phyloP scores from a whole-genome alignment of 2,329 filamentous ascomycete species.

The Curvularia lunata region DNA sequence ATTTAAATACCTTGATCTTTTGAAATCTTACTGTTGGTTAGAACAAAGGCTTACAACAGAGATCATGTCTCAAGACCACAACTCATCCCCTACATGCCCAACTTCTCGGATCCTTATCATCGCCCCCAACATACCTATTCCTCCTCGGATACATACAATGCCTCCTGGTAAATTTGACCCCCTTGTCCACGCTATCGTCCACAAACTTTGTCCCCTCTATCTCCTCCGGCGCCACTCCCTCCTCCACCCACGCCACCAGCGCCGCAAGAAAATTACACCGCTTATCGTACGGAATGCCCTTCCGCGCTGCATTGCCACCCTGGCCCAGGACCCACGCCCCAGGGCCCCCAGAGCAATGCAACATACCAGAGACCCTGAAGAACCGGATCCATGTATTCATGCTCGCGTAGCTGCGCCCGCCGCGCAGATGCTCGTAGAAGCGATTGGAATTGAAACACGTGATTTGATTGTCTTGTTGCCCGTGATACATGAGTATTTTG shows the following conservation, averaged over 20 bases:
- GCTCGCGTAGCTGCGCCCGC: conserved; percentile 2
- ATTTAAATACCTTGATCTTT: background rate
- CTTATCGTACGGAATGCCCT: conserved; percentile 25
- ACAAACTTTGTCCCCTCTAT: conserved; percentile 37
- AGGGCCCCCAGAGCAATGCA: conserved; percentile 57
- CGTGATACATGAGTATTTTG: conserved; percentile 56
- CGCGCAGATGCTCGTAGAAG: conserved; percentile 54
- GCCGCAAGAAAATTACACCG: conserved; percentile 44
- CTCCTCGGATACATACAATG: conserved; percentile 50
- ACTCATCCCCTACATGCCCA: conserved; percentile 20
- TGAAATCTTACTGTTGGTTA: background rate
- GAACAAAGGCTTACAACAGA: background rate
- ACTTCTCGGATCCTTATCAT: conserved; percentile 39
- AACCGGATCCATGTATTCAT: conserved; percentile 52
- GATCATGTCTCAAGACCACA: background rate
- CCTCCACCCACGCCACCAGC: conserved; percentile 55
- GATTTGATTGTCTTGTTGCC: conserved; percentile 54
- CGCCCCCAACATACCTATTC: conserved; percentile 13
- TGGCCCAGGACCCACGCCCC: conserved; percentile 51
- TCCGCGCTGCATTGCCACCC: conserved; percentile 24
- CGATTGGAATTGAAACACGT: conserved; percentile 51
- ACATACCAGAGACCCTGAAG: conserved; percentile 61
- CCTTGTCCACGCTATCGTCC: conserved; percentile 50
- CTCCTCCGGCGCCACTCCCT: conserved; percentile 47
- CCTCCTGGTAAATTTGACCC: conserved; percentile 54